Percentiles rank a stretch among this genome's conserved stretches.
Conservation (phyloP, 352 stramenopile genomes). For the Phytophthora pini region DNA sequence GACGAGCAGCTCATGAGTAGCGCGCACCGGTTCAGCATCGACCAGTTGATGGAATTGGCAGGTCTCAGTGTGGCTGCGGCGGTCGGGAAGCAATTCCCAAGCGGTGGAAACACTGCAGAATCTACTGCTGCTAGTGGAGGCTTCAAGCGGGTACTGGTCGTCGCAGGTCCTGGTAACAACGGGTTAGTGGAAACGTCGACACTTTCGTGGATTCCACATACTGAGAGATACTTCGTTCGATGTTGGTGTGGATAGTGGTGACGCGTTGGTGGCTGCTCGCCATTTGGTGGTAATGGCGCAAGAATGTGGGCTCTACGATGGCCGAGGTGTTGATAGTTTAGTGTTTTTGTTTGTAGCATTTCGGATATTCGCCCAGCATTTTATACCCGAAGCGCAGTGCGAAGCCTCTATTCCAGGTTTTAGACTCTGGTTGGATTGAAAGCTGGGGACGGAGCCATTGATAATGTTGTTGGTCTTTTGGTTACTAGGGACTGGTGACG, state of each 20-base stretch:
- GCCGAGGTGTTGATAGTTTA: background rate
- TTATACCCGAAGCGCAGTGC: slow-evolving; percentile 94
- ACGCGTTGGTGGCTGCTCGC: slow-evolving; percentile 97
- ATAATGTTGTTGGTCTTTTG: background rate
- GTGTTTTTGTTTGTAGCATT: slow-evolving; percentile 74
- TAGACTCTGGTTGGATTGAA: background rate
- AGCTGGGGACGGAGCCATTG: background rate
- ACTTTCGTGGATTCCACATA: background rate
- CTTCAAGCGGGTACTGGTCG: slow-evolving; percentile 85
- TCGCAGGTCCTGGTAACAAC: slow-evolving; percentile 99
- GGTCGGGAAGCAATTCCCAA: slow-evolving; percentile 78
- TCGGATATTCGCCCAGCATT: slow-evolving; percentile 94
- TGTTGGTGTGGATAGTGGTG: slow-evolving; percentile 67
- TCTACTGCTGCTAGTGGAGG: background rate
- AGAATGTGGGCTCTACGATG: background rate
- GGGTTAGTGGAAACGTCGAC: slow-evolving; percentile 55
- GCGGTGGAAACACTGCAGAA: background rate
- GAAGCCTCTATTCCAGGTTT: slow-evolving; percentile 84
- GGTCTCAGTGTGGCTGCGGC: slow-evolving; percentile 95
- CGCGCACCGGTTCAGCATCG: slow-evolving; percentile 91
- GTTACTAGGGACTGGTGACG: slow-evolving; percentile 64
- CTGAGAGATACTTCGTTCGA: background rate
- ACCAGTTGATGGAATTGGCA: slow-evolving; percentile 99
- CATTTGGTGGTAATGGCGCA: slow-evolving; percentile 88
- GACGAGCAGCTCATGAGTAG: slow-evolving; percentile 93